These are phyloP conservation scores for Aspergillus udagawae DNA, from an alignment of 2,329 filamentous ascomycete genomes.

Conservation along the genomic window DNA sequence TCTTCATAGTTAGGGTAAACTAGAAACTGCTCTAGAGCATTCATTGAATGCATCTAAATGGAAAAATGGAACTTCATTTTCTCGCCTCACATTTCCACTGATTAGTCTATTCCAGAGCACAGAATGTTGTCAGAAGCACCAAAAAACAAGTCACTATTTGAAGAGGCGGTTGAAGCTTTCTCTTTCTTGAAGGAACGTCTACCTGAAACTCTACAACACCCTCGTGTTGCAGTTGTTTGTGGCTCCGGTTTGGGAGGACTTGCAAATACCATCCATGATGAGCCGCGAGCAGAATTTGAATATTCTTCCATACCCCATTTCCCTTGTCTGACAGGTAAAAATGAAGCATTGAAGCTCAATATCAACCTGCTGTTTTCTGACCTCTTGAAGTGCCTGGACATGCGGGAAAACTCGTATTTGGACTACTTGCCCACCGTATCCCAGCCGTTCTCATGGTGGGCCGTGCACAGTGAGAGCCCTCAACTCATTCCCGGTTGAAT, in stretches of 20 bases:
- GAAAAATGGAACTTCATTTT: background rate
- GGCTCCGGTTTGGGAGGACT: constrained; percentile 62
- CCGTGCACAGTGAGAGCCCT: constrained; percentile 55
- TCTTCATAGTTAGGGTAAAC: background rate
- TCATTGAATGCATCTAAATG: background rate
- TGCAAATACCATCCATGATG: constrained; percentile 51
- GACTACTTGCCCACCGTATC: constrained; percentile 52
- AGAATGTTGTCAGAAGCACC: constrained; percentile 10
- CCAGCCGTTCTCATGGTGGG: constrained; percentile 62
- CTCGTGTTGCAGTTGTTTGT: constrained; percentile 61
- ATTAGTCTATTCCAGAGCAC: background rate
- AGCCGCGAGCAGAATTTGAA: constrained; percentile 50
- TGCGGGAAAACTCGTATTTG: constrained; percentile 63
- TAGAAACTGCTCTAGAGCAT: background rate
- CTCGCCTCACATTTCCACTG: background rate
- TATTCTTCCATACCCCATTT: constrained; percentile 61
- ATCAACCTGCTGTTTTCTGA: constrained; percentile 6
- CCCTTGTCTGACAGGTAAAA: constrained; percentile 55
- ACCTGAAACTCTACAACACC: constrained; percentile 48
- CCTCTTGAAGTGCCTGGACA: constrained; percentile 50
- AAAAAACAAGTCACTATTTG: constrained; percentile 16
- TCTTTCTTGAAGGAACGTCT: constrained; percentile 48
- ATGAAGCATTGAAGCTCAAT: background rate
- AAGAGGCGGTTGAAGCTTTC: constrained; percentile 47
- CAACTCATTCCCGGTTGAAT: background rate